Evolutionary conservation across 2,329 filamentous ascomycete species (phyloP).

Genomic region (Colletotrichum nymphaeae): DNA sequence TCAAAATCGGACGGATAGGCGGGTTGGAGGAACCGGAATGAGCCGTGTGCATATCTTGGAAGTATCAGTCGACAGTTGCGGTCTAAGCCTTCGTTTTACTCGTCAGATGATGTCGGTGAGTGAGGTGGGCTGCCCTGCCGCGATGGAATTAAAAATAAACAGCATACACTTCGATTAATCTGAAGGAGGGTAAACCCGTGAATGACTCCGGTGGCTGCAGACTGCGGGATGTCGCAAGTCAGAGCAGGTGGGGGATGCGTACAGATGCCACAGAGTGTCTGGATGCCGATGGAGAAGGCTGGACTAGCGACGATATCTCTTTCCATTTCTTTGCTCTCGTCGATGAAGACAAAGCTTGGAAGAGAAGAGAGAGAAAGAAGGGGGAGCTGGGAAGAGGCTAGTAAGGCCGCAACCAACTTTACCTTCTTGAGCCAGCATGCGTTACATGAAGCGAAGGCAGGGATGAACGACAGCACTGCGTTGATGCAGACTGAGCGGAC

Average conservation of each 20-base stretch:
- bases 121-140: not conserved
- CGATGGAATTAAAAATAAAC: not conserved
- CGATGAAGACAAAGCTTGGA: constrained; percentile 12
- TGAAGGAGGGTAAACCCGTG: not conserved
- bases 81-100: not conserved
- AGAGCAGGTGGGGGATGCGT: constrained; percentile 2
- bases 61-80: not conserved
- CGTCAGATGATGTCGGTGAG: not conserved
- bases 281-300: not conserved
- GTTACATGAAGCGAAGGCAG: not conserved
- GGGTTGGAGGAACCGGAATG: not conserved
- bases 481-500: not conserved
- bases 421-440: not conserved
- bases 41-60: not conserved
- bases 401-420: not conserved
- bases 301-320: not conserved
- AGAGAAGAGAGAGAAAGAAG: not conserved
- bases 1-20: not conserved
- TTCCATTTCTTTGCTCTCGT: not conserved
- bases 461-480: not conserved
- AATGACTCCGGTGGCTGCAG: not conserved
- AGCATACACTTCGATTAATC: not conserved
- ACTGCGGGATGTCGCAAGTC: constrained; percentile 4
- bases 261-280: not conserved
- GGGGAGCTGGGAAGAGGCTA: not conserved